Percentiles rank a stretch among this genome's conserved stretches.
phyloP scores from a whole-genome alignment of 176 grass and related monocot genomes.

The Saccharum spontaneum region DNA sequence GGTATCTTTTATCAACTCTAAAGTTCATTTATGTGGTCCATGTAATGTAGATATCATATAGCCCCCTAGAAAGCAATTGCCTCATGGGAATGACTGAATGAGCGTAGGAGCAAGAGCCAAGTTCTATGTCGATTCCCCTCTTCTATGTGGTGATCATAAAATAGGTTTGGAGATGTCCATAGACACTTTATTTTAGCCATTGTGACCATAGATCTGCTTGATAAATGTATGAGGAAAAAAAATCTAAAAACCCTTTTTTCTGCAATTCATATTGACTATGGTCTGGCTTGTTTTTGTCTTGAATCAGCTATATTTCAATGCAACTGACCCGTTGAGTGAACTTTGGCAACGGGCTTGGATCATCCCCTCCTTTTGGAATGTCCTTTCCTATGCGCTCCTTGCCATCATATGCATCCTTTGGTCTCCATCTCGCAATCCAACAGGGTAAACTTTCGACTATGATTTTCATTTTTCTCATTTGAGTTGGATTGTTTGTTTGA shows the following conservation, averaged over 20 bases:
- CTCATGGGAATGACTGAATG: slow-evolving; percentile 13
- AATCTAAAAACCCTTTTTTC: not conserved
- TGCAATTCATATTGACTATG: slow-evolving; percentile 21
- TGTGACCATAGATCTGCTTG: slow-evolving; percentile 4
- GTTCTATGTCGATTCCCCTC: not conserved
- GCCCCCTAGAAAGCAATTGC: not conserved
- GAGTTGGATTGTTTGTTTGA: slow-evolving; percentile 19
- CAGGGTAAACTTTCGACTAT: slow-evolving; percentile 49
- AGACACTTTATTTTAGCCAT: not conserved
- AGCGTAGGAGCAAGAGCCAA: slow-evolving; percentile 2
- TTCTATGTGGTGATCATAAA: slow-evolving; percentile 15
- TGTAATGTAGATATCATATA: slow-evolving; percentile 3
- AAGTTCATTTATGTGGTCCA: not conserved
- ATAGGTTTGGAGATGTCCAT: not conserved
- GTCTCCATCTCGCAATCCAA: slow-evolving; percentile 87
- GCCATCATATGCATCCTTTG: slow-evolving; percentile 84
- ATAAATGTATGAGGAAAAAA: not conserved
- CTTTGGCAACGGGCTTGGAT: slow-evolving; percentile 98
- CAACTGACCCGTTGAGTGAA: slow-evolving; percentile 94
- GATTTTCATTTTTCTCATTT: slow-evolving; percentile 30
- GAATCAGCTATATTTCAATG: slow-evolving; percentile 96
- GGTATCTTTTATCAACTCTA: slow-evolving; percentile 54
- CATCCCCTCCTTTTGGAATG: slow-evolving; percentile 92
- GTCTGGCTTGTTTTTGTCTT: slow-evolving; percentile 28
- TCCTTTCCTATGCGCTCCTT: slow-evolving; percentile 86